Base-by-base conservation (phyloP, 768 basidiomycete genomes). In the Tricholoma matsutake region DNA sequence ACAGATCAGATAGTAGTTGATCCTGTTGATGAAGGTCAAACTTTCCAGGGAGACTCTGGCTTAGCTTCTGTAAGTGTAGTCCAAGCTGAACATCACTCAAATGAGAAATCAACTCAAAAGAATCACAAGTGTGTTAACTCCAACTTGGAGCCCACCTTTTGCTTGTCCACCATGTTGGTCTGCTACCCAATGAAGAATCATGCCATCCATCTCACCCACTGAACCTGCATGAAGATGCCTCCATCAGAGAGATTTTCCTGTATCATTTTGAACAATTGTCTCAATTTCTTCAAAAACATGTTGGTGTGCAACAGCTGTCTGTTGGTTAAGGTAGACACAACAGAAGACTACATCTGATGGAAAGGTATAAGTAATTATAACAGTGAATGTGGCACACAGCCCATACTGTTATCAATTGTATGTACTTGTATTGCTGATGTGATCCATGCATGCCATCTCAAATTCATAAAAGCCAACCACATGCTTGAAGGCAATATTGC, bases 381-480 rank as follows among this genome's bases (percentile, higher is more conserved):
- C 6, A 10, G 32, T 32, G 32, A 37, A 13, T 37, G 6, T 2
- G 11, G 10, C 35, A 37, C 10, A 11, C 13, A 16, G 37, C 54
- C 20, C 64, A 9, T 37, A 13, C 35, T 37, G 35, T 37, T 37
- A 37, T 37, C 35, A 37, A 37, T 37, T 37, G 35, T 37, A 37
- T 3, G 10, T 47, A 70, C 69, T 69, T 13, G 68, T 70, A 39
- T 67, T 61, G 0, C 53, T 29, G 25, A 64, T 57, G 6, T 34
- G 51, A 39, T 72, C 67, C 10, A 63, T 25, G 10, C 62, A 55
- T 6, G 63, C 67, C 2, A 75, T 32, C 53, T 72, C 70, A 57
- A 73, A 73, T 59, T 73, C 70, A 11, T 63, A 32, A 56, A 66
- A 72, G 0, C 65, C 72, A n/a, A 65, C 54, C 16, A 71, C 58